These are phyloP conservation scores for Phytophthora ramorum DNA, from an alignment of 352 stramenopile species.

Conservation along the genomic window DNA sequence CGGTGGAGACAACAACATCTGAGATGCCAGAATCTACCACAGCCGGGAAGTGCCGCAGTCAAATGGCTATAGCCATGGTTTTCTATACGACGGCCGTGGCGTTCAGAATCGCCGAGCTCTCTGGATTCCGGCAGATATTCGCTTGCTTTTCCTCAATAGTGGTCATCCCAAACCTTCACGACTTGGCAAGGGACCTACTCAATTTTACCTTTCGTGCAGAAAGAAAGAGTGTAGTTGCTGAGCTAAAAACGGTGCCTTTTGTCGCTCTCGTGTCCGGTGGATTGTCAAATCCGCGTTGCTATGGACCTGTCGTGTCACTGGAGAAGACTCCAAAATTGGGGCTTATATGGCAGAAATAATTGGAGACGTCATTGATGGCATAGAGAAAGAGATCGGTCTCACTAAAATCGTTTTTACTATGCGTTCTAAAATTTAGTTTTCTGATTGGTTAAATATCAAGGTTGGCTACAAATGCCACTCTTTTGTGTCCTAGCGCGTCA, in stretches of 20 bases:
- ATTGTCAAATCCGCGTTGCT: slow-evolving; percentile 17
- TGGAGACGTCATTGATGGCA: slow-evolving; percentile 3
- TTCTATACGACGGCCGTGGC: not conserved
- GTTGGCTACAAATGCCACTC: too few species aligned
- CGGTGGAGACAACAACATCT: too few species aligned
- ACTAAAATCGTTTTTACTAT: not conserved
- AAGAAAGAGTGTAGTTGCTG: not conserved
- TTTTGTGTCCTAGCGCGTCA: too few species aligned
- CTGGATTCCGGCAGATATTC: slow-evolving; percentile 4
- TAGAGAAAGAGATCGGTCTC: slow-evolving; percentile 8
- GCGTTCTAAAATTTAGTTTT: too few species aligned
- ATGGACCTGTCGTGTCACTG: slow-evolving; percentile 9
- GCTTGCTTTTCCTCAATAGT: slow-evolving; percentile 4
- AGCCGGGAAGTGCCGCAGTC: too few species aligned
- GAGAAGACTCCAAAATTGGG: slow-evolving; percentile 3
- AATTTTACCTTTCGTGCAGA: not conserved
- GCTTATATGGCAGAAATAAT: slow-evolving; percentile 12
- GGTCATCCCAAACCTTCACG: not conserved
- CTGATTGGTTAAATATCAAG: too few species aligned
- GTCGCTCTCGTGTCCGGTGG: slow-evolving; percentile 9
- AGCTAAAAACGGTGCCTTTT: not conserved
- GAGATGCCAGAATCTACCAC: too few species aligned
- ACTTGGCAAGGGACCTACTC: not conserved
- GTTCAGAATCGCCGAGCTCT: slow-evolving; percentile 9
- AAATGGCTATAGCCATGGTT: slow-evolving; percentile 12